phyloP scores from a whole-genome alignment of 495 filamentous ascomycete genomes.

The Xylaria venustula region DNA sequence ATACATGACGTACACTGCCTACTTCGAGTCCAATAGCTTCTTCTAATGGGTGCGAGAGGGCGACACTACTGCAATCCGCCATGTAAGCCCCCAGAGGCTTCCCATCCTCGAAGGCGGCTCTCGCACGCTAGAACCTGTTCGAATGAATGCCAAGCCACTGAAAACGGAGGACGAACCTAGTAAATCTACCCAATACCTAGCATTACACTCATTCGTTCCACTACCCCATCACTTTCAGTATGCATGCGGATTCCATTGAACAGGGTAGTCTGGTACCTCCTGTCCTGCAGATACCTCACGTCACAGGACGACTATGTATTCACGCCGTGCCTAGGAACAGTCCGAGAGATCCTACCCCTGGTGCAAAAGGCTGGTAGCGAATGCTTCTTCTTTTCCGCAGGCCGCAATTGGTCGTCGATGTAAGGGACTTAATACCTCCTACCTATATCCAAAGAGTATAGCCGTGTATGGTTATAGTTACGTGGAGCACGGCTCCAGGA shows the following conservation, averaged over 20 bases:
- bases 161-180: background rate
- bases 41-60: background rate
- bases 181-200: too few species aligned
- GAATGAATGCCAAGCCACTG: background rate
- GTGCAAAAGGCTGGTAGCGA: too few species aligned
- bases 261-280: background rate
- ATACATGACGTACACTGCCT: background rate
- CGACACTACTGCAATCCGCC: background rate
- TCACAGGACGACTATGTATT: slow-evolving; percentile 5
- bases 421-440: too few species aligned
- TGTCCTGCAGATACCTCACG: slow-evolving; percentile 10
- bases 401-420: too few species aligned
- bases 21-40: background rate
- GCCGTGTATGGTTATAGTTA: too few species aligned
- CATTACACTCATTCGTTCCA: slow-evolving; percentile 4
- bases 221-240: background rate
- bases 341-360: too few species aligned
- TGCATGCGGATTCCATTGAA: background rate
- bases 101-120: background rate
- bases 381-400: too few species aligned
- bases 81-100: background rate
- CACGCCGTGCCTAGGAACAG: background rate
- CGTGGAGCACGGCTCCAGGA: too few species aligned
- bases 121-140: background rate
- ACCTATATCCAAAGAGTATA: too few species aligned